Evolutionary conservation across 140 eudicot species (phyloP).

Genomic region (Bidens hawaiensis): DNA sequence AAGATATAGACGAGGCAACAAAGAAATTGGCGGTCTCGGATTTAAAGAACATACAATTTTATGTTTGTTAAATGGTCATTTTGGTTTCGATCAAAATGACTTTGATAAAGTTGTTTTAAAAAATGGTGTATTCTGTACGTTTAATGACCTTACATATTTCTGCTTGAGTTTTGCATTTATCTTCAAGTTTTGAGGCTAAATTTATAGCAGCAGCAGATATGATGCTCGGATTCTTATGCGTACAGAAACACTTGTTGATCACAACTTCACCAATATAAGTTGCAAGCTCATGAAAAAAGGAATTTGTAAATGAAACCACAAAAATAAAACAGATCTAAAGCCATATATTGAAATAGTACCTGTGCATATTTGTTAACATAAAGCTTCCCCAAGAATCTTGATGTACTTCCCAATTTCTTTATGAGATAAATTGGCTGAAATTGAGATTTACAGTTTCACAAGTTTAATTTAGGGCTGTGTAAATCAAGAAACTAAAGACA

Average conservation of each 20-base stretch:
- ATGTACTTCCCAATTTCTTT: conserved; percentile 98
- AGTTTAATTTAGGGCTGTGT: too few species aligned
- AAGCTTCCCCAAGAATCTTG: conserved; percentile 98
- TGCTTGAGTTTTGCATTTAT: conserved; percentile 97
- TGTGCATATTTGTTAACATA: conserved; percentile 97
- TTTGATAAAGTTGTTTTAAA: too few species aligned
- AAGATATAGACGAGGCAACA: too few species aligned
- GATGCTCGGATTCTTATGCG: conserved; percentile 94
- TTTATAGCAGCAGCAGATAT: conserved; percentile 98
- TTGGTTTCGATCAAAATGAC: too few species aligned
- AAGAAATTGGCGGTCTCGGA: too few species aligned
- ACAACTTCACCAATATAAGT: conserved; percentile 98
- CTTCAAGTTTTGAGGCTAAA: conserved; percentile 90
- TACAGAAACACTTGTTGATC: conserved; percentile 97
- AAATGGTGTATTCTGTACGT: conserved; percentile 95
- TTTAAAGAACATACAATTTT: too few species aligned
- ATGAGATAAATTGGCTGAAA: conserved; percentile 97
- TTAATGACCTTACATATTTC: conserved; percentile 97
- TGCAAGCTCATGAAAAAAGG: conserved; percentile 70
- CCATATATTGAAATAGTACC: conserved; percentile 35
- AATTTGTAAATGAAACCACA: not conserved
- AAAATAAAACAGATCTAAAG: not conserved
- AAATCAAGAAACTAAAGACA: too few species aligned
- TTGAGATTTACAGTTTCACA: conserved; percentile 75
- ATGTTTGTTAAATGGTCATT: too few species aligned